These are phyloP conservation scores for Lactuca sativa DNA, from an alignment of 129 eudicot species.

Conservation along the genomic window DNA sequence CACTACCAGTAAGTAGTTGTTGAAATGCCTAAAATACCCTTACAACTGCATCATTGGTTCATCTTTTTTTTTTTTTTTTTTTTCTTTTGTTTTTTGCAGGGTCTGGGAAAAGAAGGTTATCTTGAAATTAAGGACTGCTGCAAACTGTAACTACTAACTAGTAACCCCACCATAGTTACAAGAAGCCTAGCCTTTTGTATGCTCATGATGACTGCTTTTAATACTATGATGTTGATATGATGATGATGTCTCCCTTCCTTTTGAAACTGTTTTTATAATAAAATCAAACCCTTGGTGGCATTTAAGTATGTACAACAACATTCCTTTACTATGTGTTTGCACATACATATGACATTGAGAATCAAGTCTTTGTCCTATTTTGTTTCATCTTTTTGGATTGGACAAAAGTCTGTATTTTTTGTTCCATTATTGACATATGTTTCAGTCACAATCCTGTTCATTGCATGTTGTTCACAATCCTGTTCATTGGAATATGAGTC, in stretches of 20 bases:
- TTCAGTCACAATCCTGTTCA: too few species aligned
- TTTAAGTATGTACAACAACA: background rate
- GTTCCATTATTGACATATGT: too few species aligned
- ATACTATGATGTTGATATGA: background rate
- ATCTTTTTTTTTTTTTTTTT: background rate
- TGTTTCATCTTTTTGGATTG: too few species aligned
- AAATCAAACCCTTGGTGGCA: background rate
- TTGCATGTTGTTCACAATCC: too few species aligned
- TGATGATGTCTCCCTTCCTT: too few species aligned
- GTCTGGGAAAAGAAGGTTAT: constrained; percentile 22
- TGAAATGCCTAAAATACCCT: constrained; percentile 13
- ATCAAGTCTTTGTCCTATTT: too few species aligned
- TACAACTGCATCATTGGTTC: background rate
- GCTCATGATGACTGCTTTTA: background rate
- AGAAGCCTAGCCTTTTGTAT: constrained; percentile 1
- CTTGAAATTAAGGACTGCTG: constrained; percentile 10
- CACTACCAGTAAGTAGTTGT: constrained; percentile 37
- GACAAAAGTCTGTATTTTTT: too few species aligned
- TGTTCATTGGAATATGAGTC: too few species aligned
- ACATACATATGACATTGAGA: too few species aligned
- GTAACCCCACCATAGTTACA: constrained; percentile 9
- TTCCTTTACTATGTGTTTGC: too few species aligned
- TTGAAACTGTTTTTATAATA: background rate
- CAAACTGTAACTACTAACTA: background rate
- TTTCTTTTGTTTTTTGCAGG: constrained; percentile 23